A percentile compares a stretch with the other conserved stretches of the same genome.
Conservation (phyloP, 306 rosid genomes). For the Vigna hirtella region DNA sequence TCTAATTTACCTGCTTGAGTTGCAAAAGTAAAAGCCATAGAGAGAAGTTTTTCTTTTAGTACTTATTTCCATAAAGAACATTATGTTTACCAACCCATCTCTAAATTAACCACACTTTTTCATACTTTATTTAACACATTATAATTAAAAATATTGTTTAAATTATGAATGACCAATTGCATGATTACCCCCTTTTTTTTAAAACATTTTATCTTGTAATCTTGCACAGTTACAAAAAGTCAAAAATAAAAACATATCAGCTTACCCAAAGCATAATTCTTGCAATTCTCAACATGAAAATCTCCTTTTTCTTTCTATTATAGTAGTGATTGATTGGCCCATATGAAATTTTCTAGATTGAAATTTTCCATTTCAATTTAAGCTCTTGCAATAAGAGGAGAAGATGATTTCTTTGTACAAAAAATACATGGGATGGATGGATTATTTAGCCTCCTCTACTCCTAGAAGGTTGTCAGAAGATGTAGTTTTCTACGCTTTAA, state of each 20-base stretch:
- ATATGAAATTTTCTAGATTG: constrained; percentile 17
- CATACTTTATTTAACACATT: background rate
- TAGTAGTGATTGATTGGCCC: constrained; percentile 23
- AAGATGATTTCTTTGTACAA: constrained; percentile 45
- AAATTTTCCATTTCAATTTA: constrained; percentile 31
- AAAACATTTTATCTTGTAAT: background rate
- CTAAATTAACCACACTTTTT: background rate
- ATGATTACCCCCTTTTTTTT: background rate
- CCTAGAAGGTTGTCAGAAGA: constrained; percentile 40
- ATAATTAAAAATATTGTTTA: no score
- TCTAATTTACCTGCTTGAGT: background rate
- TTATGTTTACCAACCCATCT: background rate
- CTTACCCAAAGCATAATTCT: background rate
- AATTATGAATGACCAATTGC: no score
- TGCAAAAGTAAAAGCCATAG: background rate
- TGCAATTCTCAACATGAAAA: background rate
- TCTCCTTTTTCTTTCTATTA: background rate
- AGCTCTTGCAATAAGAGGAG: constrained; percentile 39
- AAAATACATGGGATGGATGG: constrained; percentile 40
- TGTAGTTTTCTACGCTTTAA: constrained; percentile 48
- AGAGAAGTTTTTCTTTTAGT: no score
- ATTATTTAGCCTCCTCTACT: constrained; percentile 48
- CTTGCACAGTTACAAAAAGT: background rate
- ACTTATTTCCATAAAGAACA: background rate
- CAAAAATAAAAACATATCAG: background rate